Evolutionary conservation across 768 basidiomycete genomes (phyloP).

Genomic region (Russula ochroleuca): DNA sequence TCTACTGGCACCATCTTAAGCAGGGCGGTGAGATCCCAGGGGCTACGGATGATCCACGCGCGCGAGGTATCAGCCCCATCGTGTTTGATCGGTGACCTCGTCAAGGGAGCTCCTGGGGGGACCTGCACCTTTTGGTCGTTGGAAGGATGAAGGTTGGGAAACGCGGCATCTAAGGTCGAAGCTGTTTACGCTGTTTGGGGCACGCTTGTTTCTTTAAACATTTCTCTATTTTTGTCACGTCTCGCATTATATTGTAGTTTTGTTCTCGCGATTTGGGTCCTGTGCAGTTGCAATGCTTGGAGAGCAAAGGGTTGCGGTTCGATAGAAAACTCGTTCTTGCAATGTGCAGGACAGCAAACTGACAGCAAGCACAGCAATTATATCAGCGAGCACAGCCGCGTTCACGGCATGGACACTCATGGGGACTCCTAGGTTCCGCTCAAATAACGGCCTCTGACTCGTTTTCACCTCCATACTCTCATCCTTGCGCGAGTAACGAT

Average conservation of each 20-base stretch:
- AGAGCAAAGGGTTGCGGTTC: background rate
- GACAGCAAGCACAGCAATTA: background rate
- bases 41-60: conserved; percentile 57
- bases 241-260: background rate
- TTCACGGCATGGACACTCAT: background rate
- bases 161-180: background rate
- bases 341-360: background rate
- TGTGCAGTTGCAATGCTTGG: background rate
- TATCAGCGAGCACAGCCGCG: conserved; percentile 2
- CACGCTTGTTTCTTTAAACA: background rate
- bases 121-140: background rate
- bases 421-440: no score
- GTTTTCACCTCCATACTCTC: background rate
- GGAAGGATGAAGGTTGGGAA: background rate
- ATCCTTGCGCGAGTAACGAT: background rate
- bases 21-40: conserved; percentile 70
- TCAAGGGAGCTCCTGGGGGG: background rate
- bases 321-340: background rate
- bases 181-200: background rate
- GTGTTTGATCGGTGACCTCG: conserved; percentile 20
- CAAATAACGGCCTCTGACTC: background rate
- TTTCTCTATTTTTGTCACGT: background rate
- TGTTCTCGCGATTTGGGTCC: background rate
- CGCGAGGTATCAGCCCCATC: conserved; percentile 34
- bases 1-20: conserved; percentile 74